phyloP scores from a whole-genome alignment of 106 monocot genomes.

The Ottelia alismoides region DNA sequence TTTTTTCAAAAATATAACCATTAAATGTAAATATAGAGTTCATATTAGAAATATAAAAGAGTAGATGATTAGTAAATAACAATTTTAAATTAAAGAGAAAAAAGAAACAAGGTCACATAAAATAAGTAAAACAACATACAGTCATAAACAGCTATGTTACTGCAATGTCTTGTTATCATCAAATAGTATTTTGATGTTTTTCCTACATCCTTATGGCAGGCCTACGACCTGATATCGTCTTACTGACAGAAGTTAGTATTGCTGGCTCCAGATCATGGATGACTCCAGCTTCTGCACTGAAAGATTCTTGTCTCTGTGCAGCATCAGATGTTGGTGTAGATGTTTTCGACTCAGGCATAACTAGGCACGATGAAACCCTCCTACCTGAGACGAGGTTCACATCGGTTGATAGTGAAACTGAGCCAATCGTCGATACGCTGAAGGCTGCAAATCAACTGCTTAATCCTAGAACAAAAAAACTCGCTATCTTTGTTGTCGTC shows the following conservation, averaged over 20 bases:
- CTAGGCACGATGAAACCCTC: constrained; percentile 2
- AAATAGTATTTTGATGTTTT: not conserved
- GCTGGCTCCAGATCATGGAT: constrained; percentile 48
- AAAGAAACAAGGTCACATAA: too few species aligned
- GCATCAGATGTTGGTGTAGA: constrained; percentile 22
- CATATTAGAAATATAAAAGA: too few species aligned
- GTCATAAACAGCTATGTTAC: too few species aligned
- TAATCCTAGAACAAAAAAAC: constrained; percentile 10
- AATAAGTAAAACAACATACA: too few species aligned
- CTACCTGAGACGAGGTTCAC: not conserved
- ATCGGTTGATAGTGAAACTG: constrained; percentile 20
- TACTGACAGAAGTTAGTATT: constrained; percentile 58
- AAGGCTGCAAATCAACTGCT: constrained; percentile 39
- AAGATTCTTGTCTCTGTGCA: constrained; percentile 45
- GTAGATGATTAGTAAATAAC: too few species aligned
- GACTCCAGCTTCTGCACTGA: constrained; percentile 38
- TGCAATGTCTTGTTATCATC: not conserved
- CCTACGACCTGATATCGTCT: constrained; percentile 36
- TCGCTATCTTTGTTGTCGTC: constrained; percentile 41
- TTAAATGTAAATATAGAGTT: too few species aligned
- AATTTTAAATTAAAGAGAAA: too few species aligned
- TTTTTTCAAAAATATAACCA: too few species aligned
- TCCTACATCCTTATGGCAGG: constrained; percentile 19
- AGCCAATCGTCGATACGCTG: constrained; percentile 22
- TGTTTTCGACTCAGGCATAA: constrained; percentile 28